Base-by-base conservation (phyloP, 2,329 filamentous ascomycete genomes). In the Trichoderma sp. region DNA sequence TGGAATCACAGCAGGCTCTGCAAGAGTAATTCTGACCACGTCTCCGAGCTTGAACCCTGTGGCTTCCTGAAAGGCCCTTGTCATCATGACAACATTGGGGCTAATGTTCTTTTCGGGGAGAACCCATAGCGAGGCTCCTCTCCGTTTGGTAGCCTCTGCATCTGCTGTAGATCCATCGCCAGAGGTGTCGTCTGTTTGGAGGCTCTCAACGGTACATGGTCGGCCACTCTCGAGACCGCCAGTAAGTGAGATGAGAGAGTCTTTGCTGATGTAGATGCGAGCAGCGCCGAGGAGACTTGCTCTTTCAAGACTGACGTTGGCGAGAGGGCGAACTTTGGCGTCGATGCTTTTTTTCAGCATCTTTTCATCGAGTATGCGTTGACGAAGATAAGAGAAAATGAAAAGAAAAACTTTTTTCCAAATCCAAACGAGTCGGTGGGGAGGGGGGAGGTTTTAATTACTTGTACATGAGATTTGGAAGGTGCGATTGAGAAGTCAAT, bases 1-100 rank as follows among this genome's bases (percentile, higher is more conserved):
- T 0, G 85, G 83, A 12, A 91, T 80, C 2, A 82, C 53, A 2
- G 68, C 50, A 12, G 64, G 75, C 11, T 87, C 85, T 2, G 86
- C 83, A 28, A 95, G 86, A 8, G 86, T 85, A 62, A 97, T 84
- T 39, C 81, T 81, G 39, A 87, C 82, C 65, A 89, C 87, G 63
- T 94, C 92, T 17, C 90, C 90, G 4, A 96, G 84, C 73, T 91
- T 91, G 75, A 97, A 87, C 1, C 88, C 89, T 75, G 92, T 92
- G 7, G 89, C 87, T 43, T 92, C 91, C 73, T 93, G 91, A 68
- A 97, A 88, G 6, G 89, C 85, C 73, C 93, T 91, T 26, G 93
- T 91, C 83, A 93, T 88, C 84, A 95, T 87, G 64, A 92, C 84
- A 71, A 93, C 85, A 73, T 91, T 88, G 74, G 88, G 89, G 77